phyloP scores from a whole-genome alignment of 768 basidiomycete species.

The Russula virescens region DNA sequence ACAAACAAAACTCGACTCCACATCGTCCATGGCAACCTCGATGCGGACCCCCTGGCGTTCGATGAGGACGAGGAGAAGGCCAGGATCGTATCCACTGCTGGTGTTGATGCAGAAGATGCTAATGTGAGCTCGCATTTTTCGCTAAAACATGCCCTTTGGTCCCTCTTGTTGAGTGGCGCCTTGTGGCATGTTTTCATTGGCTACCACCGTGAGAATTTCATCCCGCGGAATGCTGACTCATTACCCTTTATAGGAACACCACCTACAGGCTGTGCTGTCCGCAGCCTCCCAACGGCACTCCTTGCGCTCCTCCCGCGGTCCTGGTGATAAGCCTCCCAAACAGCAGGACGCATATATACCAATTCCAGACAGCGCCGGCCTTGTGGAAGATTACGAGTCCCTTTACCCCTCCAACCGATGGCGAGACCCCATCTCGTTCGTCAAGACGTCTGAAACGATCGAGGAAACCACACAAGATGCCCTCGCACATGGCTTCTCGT shows the following conservation, averaged over 20 bases:
- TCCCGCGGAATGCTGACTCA: constrained; percentile 54
- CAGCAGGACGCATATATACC: constrained; percentile 74
- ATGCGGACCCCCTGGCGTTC: constrained; percentile 71
- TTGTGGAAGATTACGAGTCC: constrained; percentile 70
- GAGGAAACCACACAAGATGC: constrained; percentile 65
- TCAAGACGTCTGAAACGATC: constrained; percentile 78
- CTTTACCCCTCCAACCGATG: constrained; percentile 67
- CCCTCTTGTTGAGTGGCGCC: constrained; percentile 39
- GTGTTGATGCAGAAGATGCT: constrained; percentile 90
- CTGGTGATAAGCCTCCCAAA: constrained; percentile 32
- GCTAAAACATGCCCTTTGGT: constrained; percentile 33
- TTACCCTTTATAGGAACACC: constrained; percentile 43
- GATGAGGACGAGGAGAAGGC: constrained; percentile 87
- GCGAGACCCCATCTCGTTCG: constrained; percentile 71
- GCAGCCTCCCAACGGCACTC: constrained; percentile 48
- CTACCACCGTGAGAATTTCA: constrained; percentile 37
- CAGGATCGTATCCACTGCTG: constrained; percentile 71
- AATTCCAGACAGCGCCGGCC: constrained; percentile 82
- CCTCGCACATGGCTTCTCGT: constrained; percentile 71
- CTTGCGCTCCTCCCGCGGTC: constrained; percentile 35
- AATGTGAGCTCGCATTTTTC: constrained; percentile 58
- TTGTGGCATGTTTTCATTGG: constrained; percentile 48
- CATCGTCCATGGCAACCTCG: constrained; percentile 75
- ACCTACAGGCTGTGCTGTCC: constrained; percentile 52
- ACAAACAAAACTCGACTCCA: constrained; percentile 89